Conservation (phyloP, 495 filamentous ascomycete species). For the Penicillium tannophilum region DNA sequence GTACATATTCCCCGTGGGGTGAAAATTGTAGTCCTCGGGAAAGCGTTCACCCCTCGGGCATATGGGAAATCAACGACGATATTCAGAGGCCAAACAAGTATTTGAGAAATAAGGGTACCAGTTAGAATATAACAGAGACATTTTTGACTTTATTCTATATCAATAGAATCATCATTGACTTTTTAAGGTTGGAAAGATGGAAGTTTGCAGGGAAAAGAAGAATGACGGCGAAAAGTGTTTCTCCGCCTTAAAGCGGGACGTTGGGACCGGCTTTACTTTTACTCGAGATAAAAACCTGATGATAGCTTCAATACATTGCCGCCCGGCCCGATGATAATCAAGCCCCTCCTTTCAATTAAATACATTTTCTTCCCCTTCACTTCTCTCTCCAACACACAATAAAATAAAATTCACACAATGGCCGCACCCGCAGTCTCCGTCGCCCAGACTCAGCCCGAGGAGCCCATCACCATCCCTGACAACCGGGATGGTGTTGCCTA, state of each 20-base stretch:
- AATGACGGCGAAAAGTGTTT: slow-evolving; percentile 28
- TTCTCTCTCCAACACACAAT: background rate
- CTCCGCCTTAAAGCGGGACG: slow-evolving; percentile 19
- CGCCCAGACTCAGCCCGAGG: slow-evolving; percentile 27
- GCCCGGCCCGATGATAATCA: slow-evolving; percentile 9
- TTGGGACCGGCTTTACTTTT: slow-evolving; percentile 18
- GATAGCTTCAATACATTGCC: slow-evolving; percentile 12
- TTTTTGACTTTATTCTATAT: background rate
- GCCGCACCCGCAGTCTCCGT: slow-evolving; percentile 23
- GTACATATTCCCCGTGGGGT: slow-evolving; percentile 23
- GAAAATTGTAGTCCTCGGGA: slow-evolving; percentile 15
- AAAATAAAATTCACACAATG: slow-evolving; percentile 16
- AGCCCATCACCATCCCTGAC: slow-evolving; percentile 40
- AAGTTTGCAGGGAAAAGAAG: background rate
- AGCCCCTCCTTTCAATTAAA: slow-evolving; percentile 4
- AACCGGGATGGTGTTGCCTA: slow-evolving; percentile 45
- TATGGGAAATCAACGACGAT: background rate
- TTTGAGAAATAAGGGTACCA: background rate
- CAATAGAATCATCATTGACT: background rate
- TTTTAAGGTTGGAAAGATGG: too few relatives aligned
- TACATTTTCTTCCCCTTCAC: slow-evolving; percentile 4
- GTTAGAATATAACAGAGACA: background rate
- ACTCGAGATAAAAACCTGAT: slow-evolving; percentile 11
- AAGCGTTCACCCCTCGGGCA: slow-evolving; percentile 34
- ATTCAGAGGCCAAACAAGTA: background rate